phyloP scores from a whole-genome alignment of 345 rosid genomes.

The Carallia pectinifolia region DNA sequence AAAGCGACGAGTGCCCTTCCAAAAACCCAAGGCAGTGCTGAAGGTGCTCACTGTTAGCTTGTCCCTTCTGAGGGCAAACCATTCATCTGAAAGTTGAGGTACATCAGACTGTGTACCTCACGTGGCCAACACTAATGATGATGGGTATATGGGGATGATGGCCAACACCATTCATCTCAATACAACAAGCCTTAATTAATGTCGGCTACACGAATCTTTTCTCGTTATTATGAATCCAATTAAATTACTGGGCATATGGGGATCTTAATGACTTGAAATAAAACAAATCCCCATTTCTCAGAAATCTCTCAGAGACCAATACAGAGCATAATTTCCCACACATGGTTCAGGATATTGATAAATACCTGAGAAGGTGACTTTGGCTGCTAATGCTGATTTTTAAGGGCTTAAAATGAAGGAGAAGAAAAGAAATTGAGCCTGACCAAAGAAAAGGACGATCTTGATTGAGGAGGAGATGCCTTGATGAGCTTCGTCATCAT shows the following conservation, averaged over 20 bases:
- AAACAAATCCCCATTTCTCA: not conserved
- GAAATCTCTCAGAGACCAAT: not conserved
- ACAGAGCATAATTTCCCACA: not conserved
- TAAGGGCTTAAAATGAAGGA: slow-evolving; percentile 2
- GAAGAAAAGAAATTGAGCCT: not conserved
- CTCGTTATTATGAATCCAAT: no score
- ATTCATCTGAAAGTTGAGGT: slow-evolving; percentile 84
- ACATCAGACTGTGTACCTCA: slow-evolving; percentile 43
- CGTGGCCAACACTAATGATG: slow-evolving; percentile 41
- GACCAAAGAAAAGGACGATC: not conserved
- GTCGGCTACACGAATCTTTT: no score
- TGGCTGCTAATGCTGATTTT: not conserved
- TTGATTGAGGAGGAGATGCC: slow-evolving; percentile 6
- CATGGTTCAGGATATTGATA: not conserved
- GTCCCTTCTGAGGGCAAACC: slow-evolving; percentile 82
- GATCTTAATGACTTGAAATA: not conserved
- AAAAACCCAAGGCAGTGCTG: slow-evolving; percentile 86
- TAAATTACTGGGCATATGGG: no score
- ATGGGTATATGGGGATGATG: slow-evolving; percentile 4
- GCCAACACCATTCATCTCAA: no score
- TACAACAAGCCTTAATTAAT: no score
- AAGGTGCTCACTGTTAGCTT: slow-evolving; percentile 85
- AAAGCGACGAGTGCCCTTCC: slow-evolving; percentile 70
- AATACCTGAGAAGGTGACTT: slow-evolving; percentile 5
- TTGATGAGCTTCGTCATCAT: slow-evolving; percentile 15